Evolutionary conservation across 1,284 basidiomycete genomes (phyloP).

Genomic region (Sporisorium sorghi): DNA sequence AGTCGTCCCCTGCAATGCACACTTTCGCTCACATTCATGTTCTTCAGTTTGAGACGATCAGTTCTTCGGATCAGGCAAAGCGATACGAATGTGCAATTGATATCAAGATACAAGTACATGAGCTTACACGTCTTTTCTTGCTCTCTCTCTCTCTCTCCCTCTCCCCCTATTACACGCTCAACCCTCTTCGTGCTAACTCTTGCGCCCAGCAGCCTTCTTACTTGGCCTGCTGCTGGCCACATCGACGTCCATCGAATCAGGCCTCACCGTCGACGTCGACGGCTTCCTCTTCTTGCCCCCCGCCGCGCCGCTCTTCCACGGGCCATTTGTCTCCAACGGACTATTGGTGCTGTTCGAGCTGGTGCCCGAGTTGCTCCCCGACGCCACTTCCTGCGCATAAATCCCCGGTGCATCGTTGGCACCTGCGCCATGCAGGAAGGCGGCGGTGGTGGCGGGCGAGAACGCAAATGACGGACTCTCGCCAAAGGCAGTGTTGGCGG

Average conservation of each 20-base stretch:
- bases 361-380: conserved; percentile 1
- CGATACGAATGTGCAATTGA: background rate
- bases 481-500: conserved; percentile 14
- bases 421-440: conserved; percentile 32
- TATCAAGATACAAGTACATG: conserved; percentile 24
- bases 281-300: conserved; percentile 43
- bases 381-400: conserved; percentile 20
- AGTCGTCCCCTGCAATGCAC: too few relatives aligned
- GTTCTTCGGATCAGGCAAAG: background rate
- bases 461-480: conserved; percentile 44
- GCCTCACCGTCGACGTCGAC: conserved; percentile 4
- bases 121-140: background rate
- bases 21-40: background rate
- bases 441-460: conserved; percentile 43
- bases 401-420: conserved; percentile 11
- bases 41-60: background rate
- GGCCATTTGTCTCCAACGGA: background rate
- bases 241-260: conserved; percentile 17
- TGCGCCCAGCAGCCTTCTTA: conserved; percentile 26
- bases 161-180: too few relatives aligned
- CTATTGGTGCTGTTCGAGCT: conserved; percentile 13
- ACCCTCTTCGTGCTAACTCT: background rate
- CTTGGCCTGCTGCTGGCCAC: conserved; percentile 22
- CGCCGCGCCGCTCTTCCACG: background rate
- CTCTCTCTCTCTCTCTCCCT: conserved; percentile 1